Evolutionary conservation across 2,329 filamentous ascomycete species (phyloP).

Genomic region (Chrysoporthe cubensis): DNA sequence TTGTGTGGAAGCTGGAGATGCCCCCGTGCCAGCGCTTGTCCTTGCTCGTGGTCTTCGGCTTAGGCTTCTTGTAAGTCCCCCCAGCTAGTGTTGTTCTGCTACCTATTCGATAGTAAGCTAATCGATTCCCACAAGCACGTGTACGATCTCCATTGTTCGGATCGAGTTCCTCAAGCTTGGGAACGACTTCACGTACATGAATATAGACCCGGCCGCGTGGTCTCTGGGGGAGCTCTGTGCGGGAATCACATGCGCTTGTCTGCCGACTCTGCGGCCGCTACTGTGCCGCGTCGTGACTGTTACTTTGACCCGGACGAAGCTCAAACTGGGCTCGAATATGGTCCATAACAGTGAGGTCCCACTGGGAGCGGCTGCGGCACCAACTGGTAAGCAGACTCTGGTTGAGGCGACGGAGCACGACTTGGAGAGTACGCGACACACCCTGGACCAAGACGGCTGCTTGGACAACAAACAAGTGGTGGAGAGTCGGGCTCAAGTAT

Average conservation of each 20-base stretch:
- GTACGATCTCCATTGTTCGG: conserved; percentile 13
- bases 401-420: neutral
- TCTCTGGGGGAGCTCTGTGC: conserved; percentile 19
- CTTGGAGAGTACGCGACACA: neutral
- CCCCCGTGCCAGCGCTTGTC: conserved; percentile 15
- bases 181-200: conserved; percentile 17
- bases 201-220: conserved; percentile 10
- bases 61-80: conserved; percentile 23
- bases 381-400: neutral
- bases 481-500: neutral
- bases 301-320: neutral
- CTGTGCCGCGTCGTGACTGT: neutral
- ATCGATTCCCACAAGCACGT: conserved; percentile 2
- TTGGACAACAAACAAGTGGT: neutral
- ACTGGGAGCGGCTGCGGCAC: neutral
- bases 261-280: conserved; percentile 30
- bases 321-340: neutral
- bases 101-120: neutral
- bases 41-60: conserved; percentile 17
- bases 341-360: neutral
- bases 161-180: conserved; percentile 16
- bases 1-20: conserved; percentile 23
- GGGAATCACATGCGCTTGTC: conserved; percentile 17
- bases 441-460: neutral
- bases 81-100: too few species aligned